phyloP scores from a whole-genome alignment of 2,329 filamentous ascomycete species.

The Alternaria infectoria region DNA sequence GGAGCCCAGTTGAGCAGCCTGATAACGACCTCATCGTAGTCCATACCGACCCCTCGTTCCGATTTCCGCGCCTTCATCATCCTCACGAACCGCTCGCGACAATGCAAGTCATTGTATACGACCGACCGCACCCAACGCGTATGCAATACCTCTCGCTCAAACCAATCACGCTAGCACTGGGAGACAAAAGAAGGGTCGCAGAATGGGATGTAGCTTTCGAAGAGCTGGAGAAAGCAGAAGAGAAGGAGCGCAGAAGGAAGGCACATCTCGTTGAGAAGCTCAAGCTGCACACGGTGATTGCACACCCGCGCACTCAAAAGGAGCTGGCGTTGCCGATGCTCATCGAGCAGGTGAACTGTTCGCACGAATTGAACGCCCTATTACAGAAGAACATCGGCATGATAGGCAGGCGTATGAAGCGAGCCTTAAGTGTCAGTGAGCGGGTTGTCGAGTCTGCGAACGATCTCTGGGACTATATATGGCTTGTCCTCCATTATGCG shows the following conservation, averaged over 20 bases:
- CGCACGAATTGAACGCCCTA: slow-evolving; percentile 83
- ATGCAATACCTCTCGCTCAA: slow-evolving; percentile 97
- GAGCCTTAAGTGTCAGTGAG: slow-evolving; percentile 91
- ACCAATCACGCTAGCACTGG: slow-evolving; percentile 86
- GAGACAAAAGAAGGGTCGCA: slow-evolving; percentile 60
- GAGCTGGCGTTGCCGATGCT: slow-evolving; percentile 82
- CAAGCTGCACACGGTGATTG: slow-evolving; percentile 83
- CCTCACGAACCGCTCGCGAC: slow-evolving; percentile 68
- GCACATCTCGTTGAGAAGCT: slow-evolving; percentile 81
- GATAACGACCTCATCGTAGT: slow-evolving; percentile 74
- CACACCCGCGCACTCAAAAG: slow-evolving; percentile 77
- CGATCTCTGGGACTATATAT: slow-evolving; percentile 78
- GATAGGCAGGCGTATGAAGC: slow-evolving; percentile 79
- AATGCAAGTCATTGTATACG: slow-evolving; percentile 87
- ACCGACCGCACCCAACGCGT: slow-evolving; percentile 79
- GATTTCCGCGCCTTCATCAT: slow-evolving; percentile 76
- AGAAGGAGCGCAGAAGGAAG: slow-evolving; percentile 67
- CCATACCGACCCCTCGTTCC: slow-evolving; percentile 58
- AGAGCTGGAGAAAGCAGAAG: slow-evolving; percentile 72
- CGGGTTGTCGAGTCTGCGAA: slow-evolving; percentile 91
- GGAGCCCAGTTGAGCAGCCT: slow-evolving; percentile 55
- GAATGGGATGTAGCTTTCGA: slow-evolving; percentile 51
- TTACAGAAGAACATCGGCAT: slow-evolving; percentile 90
- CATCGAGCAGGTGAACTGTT: slow-evolving; percentile 94
- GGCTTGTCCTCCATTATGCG: slow-evolving; percentile 72